Conservation (phyloP, 495 filamentous ascomycete genomes). For the Clavariopsis aquatica region DNA sequence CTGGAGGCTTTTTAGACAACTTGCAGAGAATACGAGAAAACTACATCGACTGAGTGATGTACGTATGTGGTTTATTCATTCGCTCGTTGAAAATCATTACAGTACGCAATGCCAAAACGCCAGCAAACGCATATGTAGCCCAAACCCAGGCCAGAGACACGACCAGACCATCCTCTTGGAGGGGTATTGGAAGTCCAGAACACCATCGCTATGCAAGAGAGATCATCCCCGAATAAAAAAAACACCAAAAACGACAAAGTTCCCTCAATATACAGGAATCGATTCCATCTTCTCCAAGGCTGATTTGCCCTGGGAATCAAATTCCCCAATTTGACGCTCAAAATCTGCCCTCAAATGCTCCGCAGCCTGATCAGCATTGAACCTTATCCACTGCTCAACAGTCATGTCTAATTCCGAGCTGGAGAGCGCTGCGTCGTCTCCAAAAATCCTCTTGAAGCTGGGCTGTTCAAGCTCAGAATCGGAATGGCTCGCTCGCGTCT, state of each 20-base stretch:
- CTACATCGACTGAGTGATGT: constrained; percentile 9
- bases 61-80: too few relatives aligned
- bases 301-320: constrained; percentile 77
- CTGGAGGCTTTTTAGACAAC: constrained; percentile 33
- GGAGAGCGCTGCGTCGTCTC: constrained; percentile 54
- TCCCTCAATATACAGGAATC: background rate
- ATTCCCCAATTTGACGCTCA: constrained; percentile 73
- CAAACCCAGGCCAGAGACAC: too few relatives aligned
- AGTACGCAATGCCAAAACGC: too few relatives aligned
- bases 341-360: constrained; percentile 75
- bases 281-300: constrained; percentile 72
- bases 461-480: constrained; percentile 37
- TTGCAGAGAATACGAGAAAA: constrained; percentile 33
- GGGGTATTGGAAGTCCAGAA: too few relatives aligned
- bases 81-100: too few relatives aligned
- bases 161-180: too few relatives aligned
- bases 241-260: too few relatives aligned
- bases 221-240: too few relatives aligned
- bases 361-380: constrained; percentile 77
- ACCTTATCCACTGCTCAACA: constrained; percentile 87
- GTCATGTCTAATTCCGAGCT: constrained; percentile 84
- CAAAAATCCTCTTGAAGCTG: constrained; percentile 43
- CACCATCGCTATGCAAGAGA: too few relatives aligned
- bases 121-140: too few relatives aligned
- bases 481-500: background rate